Evolutionary conservation across 306 rosid genomes (phyloP).

Genomic region (Dalbergia cultrata): DNA sequence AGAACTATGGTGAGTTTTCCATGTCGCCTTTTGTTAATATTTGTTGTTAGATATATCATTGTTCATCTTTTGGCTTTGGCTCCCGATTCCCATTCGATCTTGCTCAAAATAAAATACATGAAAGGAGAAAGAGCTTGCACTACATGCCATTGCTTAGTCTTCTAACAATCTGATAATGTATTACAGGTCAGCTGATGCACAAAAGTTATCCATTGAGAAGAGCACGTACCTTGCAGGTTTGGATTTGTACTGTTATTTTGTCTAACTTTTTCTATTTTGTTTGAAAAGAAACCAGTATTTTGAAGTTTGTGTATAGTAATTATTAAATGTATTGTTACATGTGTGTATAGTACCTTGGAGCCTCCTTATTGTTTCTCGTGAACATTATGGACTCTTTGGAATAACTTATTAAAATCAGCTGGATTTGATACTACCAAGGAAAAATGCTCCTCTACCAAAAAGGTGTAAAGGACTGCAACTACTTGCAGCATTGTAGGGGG

Average conservation of each 20-base stretch:
- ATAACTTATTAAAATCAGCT: not conserved
- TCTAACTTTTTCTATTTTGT: not conserved
- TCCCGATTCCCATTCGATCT: not conserved
- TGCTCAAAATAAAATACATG: not conserved
- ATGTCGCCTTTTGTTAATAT: not conserved
- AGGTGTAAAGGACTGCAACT: not conserved
- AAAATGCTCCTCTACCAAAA: not conserved
- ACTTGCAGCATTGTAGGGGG: not conserved
- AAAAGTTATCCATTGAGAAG: slow-evolving; percentile 94
- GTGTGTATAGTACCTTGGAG: no score
- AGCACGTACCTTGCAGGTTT: slow-evolving; percentile 99
- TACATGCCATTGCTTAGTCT: slow-evolving; percentile 4
- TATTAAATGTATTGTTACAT: not conserved
- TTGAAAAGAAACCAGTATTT: slow-evolving; percentile 6
- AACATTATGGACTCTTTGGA: slow-evolving; percentile 8
- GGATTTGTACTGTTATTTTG: slow-evolving; percentile 48
- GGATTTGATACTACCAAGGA: not conserved
- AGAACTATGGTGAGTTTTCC: slow-evolving; percentile 67
- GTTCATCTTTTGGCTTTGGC: not conserved
- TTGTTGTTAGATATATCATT: not conserved
- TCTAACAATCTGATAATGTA: slow-evolving; percentile 29
- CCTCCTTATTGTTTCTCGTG: not conserved
- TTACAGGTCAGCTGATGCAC: slow-evolving; percentile 81
- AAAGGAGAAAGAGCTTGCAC: not conserved
- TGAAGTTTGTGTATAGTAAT: not conserved